A percentile compares a stretch with the other conserved stretches of the same genome.
These are phyloP conservation scores for Pinus tabuliformis DNA, from an alignment of 75 land plant genomes.

Conservation along the genomic window DNA sequence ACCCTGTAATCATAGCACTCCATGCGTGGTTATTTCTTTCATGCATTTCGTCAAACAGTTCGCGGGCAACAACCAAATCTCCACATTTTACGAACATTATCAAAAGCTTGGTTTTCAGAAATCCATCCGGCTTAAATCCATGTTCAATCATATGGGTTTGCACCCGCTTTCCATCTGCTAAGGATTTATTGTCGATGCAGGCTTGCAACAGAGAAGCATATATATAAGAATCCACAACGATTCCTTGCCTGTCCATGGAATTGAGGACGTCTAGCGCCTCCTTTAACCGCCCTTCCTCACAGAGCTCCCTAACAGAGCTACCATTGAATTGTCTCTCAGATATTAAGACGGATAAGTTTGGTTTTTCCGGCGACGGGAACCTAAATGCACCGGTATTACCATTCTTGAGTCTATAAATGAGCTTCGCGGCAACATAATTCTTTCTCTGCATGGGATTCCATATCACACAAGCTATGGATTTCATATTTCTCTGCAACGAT, in stretches of 20 bases:
- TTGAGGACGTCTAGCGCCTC: no score
- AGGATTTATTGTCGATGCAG: no score
- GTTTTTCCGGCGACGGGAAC: not conserved
- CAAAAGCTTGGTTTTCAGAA: no score
- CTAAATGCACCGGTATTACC: not conserved
- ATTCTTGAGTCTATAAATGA: not conserved
- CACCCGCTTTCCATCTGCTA: no score
- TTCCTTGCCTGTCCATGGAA: not conserved
- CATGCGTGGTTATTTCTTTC: conserved; percentile 27
- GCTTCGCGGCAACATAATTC: not conserved
- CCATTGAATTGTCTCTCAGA: not conserved
- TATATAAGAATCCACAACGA: not conserved
- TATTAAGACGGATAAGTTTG: not conserved
- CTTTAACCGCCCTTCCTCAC: not conserved
- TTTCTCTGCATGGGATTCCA: not conserved
- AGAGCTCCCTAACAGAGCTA: not conserved
- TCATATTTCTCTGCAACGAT: not conserved
- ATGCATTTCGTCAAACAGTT: conserved; percentile 50
- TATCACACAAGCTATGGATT: not conserved
- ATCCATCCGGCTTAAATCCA: no score
- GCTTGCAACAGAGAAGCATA: no score
- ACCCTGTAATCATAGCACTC: conserved; percentile 46
- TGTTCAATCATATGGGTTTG: no score
- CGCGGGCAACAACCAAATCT: not conserved
- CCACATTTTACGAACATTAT: not conserved